These are phyloP conservation scores for Tylopilus subfusipes DNA, from an alignment of 768 basidiomycete genomes.

Conservation along the genomic window DNA sequence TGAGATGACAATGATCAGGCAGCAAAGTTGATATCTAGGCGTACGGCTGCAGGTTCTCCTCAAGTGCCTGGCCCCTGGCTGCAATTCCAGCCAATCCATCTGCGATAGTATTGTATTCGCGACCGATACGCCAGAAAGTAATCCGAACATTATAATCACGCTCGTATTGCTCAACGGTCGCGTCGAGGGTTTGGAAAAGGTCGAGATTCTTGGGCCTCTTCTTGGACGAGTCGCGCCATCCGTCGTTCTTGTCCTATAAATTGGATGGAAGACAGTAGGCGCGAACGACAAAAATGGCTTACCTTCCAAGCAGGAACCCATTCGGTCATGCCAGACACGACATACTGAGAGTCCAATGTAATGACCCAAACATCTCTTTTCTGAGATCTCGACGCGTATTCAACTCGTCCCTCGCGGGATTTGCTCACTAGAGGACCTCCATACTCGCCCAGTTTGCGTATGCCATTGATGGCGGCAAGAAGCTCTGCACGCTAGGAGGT, in stretches of 20 bases:
- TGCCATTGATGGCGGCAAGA: neutral
- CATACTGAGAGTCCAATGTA: neutral
- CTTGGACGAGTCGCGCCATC: neutral
- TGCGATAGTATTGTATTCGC: neutral
- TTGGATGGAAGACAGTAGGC: neutral
- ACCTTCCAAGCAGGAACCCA: conserved; percentile 4
- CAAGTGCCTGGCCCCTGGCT: neutral
- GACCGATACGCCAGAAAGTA: neutral
- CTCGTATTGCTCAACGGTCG: neutral
- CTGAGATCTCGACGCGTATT: neutral
- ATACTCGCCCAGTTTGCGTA: neutral
- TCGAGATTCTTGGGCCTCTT: conserved; percentile 4
- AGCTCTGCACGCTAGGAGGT: conserved; percentile 16
- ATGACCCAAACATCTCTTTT: neutral
- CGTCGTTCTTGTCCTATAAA: neutral
- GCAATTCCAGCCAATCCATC: neutral
- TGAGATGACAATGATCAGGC: neutral
- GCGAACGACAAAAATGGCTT: neutral
- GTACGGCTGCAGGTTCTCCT: neutral
- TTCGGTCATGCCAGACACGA: conserved; percentile 1
- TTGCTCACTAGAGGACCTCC: neutral
- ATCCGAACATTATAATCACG: neutral
- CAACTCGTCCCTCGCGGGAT: neutral
- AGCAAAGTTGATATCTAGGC: neutral
- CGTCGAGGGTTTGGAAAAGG: conserved; percentile 1